phyloP scores from a whole-genome alignment of 2,329 filamentous ascomycete species.

The Colletotrichum cereale region DNA sequence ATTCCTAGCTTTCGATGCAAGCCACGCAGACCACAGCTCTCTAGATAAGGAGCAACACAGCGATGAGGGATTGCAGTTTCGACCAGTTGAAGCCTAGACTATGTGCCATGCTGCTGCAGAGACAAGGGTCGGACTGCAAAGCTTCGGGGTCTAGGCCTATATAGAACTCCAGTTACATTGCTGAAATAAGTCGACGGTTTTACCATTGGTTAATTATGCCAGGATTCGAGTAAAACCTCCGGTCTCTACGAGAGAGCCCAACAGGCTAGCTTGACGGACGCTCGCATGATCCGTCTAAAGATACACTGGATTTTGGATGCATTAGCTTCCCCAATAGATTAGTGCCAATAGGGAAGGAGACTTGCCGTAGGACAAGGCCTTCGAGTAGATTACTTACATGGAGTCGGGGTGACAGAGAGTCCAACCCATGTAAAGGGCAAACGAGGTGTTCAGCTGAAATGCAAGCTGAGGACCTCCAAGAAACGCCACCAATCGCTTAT shows the following conservation, averaged over 20 bases:
- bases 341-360: conserved; percentile 17
- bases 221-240: background rate
- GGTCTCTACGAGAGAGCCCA: background rate
- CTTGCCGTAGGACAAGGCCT: background rate
- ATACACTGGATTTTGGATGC: background rate
- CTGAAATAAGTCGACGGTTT: background rate
- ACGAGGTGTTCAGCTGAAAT: conserved; percentile 28
- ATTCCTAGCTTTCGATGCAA: background rate
- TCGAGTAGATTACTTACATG: conserved; percentile 12
- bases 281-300: background rate
- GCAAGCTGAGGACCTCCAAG: background rate
- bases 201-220: background rate
- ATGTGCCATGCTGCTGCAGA: background rate
- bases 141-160: conserved; percentile 2
- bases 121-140: background rate
- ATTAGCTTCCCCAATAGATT: conserved; percentile 4
- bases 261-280: background rate
- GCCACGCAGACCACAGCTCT: background rate
- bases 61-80: background rate
- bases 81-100: background rate
- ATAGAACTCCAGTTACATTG: background rate
- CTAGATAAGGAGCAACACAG: background rate
- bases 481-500: conserved; percentile 20
- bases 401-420: conserved; percentile 23
- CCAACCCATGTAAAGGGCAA: conserved; percentile 18